These are phyloP conservation scores for Microthyrium microscopicum DNA, from an alignment of 2,329 filamentous ascomycete genomes.

Conservation along the genomic window DNA sequence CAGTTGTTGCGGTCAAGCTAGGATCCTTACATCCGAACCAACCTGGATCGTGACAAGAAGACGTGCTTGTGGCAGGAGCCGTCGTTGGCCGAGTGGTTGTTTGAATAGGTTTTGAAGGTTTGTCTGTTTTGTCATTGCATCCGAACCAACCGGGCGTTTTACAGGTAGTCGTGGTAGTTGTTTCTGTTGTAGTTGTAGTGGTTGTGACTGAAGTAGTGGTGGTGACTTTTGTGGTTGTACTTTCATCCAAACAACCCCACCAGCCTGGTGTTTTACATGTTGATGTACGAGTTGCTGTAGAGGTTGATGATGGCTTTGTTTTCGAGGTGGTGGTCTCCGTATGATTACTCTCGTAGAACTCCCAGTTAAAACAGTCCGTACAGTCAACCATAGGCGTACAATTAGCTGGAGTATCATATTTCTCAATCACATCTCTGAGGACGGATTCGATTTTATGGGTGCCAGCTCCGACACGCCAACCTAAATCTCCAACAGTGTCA, in stretches of 20 bases:
- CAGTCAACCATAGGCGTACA: slow-evolving; percentile 63
- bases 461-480: slow-evolving; percentile 80
- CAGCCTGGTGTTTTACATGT: slow-evolving; percentile 87
- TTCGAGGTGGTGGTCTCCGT: slow-evolving; percentile 51
- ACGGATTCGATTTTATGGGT: slow-evolving; percentile 83
- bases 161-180: slow-evolving; percentile 18
- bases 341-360: slow-evolving; percentile 84
- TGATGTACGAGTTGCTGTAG: slow-evolving; percentile 49
- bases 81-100: too few species aligned
- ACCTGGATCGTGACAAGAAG: too few species aligned
- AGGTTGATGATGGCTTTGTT: slow-evolving; percentile 38
- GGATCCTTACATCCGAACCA: slow-evolving; percentile 33
- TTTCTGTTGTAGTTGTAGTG: slow-evolving; percentile 29
- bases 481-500: slow-evolving; percentile 79
- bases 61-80: too few species aligned
- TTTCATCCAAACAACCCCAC: slow-evolving; percentile 66
- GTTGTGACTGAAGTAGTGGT: slow-evolving; percentile 21
- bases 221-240: slow-evolving; percentile 32
- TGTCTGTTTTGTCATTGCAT: too few species aligned
- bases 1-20: too few species aligned
- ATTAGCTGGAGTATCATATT: slow-evolving; percentile 63
- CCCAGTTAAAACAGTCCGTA: slow-evolving; percentile 83
- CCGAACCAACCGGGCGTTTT: slow-evolving; percentile 31
- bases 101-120: too few species aligned
- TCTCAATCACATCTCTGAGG: slow-evolving; percentile 71